Conservation (phyloP, 2,329 filamentous ascomycete species). For the Cylindrodendrum hubeiense region DNA sequence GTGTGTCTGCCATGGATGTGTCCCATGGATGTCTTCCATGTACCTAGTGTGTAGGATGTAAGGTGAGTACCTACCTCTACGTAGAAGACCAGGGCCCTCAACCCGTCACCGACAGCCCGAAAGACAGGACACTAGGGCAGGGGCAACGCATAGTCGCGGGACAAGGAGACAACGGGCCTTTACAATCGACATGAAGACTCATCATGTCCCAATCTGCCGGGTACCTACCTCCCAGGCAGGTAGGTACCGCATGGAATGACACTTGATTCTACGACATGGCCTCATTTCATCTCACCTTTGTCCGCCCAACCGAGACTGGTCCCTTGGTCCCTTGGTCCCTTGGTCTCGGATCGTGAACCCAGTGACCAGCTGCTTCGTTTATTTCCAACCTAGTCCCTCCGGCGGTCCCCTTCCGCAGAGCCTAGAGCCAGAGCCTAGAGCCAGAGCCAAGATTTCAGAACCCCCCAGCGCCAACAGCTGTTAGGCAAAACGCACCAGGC, state of each 20-base stretch:
- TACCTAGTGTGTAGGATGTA: constrained; percentile 13
- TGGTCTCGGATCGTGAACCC: neutral
- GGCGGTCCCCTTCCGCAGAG: neutral
- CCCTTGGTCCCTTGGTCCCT: no score
- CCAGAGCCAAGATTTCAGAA: neutral
- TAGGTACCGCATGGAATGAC: neutral
- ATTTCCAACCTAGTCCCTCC: neutral
- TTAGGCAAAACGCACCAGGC: neutral
- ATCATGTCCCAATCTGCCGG: neutral
- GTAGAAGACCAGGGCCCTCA: neutral
- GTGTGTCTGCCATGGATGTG: neutral
- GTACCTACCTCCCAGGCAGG: neutral
- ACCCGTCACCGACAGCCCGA: constrained; percentile 12
- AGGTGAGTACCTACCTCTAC: neutral
- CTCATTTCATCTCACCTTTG: neutral
- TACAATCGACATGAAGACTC: neutral
- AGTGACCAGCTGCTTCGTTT: neutral
- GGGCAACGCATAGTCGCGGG: constrained; percentile 17
- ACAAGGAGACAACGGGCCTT: neutral
- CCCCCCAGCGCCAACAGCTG: neutral
- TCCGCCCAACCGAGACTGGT: neutral
- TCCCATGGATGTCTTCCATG: constrained; percentile 13
- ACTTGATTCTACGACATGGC: neutral
- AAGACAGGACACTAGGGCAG: constrained; percentile 17
- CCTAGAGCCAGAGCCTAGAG: neutral